Conservation (phyloP, 139 green algal genomes). For the Asterochloris erici region DNA sequence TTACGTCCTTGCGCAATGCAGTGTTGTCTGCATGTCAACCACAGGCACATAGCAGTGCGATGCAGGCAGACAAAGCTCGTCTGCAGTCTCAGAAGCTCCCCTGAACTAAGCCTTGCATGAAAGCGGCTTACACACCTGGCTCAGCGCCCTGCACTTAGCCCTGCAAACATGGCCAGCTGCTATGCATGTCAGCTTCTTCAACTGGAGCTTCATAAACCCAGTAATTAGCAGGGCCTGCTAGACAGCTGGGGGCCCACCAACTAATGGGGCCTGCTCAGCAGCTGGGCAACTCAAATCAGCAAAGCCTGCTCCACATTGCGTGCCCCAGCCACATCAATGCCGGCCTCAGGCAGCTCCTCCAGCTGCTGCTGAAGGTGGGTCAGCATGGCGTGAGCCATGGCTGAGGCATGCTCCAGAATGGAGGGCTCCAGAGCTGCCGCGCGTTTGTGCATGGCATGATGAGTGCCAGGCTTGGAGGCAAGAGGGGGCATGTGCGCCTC, state of each 20-base stretch:
- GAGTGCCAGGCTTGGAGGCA: background rate
- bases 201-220: too few relatives aligned
- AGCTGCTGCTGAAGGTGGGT: slow-evolving; percentile 26
- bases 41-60: too few relatives aligned
- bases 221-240: too few relatives aligned
- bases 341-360: slow-evolving; percentile 20
- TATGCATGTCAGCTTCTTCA: too few relatives aligned
- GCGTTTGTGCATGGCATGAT: background rate
- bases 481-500: background rate
- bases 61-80: too few relatives aligned
- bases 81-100: too few relatives aligned
- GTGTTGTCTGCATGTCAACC: too few relatives aligned
- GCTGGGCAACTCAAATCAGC: slow-evolving; percentile 36
- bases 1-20: too few relatives aligned
- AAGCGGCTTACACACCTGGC: too few relatives aligned
- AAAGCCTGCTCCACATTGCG: slow-evolving; percentile 52
- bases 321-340: background rate
- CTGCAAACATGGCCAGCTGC: too few relatives aligned
- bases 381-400: slow-evolving; percentile 20
- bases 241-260: background rate
- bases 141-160: too few relatives aligned
- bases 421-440: background rate
- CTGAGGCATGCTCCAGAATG: slow-evolving; percentile 31
- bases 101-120: too few relatives aligned
- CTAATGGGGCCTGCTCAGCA: background rate